Evolutionary conservation across 345 rosid species (phyloP).

Genomic region (Eucalyptus marginata): DNA sequence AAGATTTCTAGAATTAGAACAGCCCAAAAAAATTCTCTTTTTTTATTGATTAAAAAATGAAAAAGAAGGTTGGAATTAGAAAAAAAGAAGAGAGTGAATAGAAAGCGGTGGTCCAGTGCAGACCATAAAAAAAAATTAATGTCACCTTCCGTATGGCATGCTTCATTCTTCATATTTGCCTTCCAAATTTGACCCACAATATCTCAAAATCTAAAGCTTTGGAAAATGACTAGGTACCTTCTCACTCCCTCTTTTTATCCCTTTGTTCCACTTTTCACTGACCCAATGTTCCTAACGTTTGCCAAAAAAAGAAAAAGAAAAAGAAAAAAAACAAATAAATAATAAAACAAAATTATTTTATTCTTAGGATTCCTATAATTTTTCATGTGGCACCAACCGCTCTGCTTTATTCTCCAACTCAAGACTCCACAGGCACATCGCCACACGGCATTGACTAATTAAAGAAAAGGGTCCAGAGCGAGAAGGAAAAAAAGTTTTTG

Average conservation of each 20-base stretch:
- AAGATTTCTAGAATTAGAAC: background rate
- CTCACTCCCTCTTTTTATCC: background rate
- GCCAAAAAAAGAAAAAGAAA: background rate
- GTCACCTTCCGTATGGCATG: background rate
- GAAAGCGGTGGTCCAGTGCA: background rate
- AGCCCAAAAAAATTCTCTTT: no score
- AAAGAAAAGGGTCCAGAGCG: background rate
- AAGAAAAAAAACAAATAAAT: background rate
- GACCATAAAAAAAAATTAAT: background rate
- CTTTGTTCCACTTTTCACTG: background rate
- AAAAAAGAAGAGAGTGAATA: background rate
- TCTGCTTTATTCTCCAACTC: background rate
- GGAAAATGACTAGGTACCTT: background rate
- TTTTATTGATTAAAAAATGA: background rate
- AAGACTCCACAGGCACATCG: background rate
- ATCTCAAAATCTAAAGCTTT: background rate
- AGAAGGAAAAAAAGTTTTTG: background rate
- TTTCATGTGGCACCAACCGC: background rate
- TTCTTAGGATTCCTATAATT: background rate
- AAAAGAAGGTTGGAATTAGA: background rate
- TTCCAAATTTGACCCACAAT: background rate
- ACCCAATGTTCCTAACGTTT: background rate
- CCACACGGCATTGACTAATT: background rate
- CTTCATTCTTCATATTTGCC: background rate
- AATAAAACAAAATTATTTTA: background rate